These are phyloP conservation scores for Gymnopus androsaceus DNA, from an alignment of 1,284 basidiomycete genomes.

Conservation along the genomic window DNA sequence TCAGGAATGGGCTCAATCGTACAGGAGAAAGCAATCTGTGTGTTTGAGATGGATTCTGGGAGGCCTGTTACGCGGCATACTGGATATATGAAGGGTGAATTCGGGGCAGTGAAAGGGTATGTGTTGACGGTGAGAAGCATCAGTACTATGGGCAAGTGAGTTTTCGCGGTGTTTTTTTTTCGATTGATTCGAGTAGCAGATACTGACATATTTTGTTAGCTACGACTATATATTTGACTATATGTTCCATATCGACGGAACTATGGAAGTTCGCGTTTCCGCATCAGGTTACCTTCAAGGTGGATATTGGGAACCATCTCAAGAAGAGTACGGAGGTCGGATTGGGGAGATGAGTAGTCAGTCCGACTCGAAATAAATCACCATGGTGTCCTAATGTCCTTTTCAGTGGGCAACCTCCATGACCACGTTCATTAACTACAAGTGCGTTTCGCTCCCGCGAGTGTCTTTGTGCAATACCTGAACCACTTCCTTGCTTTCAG, in stretches of 20 bases:
- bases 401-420: constrained; percentile 64
- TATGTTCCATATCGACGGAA: constrained; percentile 66
- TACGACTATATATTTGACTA: constrained; percentile 70
- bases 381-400: background rate
- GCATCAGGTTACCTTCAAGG: constrained; percentile 72
- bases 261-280: constrained; percentile 63
- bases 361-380: constrained; percentile 7
- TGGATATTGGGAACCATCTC: constrained; percentile 53
- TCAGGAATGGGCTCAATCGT: constrained; percentile 44
- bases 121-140: constrained; percentile 58
- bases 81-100: constrained; percentile 51
- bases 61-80: constrained; percentile 62
- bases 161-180: constrained; percentile 19
- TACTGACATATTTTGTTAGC: constrained; percentile 27
- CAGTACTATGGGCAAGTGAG: constrained; percentile 64
- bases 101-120: constrained; percentile 62
- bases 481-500: constrained; percentile 20
- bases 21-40: constrained; percentile 58
- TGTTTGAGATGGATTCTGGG: constrained; percentile 63
- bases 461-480: constrained; percentile 10
- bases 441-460: constrained; percentile 30
- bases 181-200: background rate
- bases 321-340: constrained; percentile 54
- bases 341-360: constrained; percentile 57
- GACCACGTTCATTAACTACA: constrained; percentile 72